These are phyloP conservation scores for Saccharomyces eubayanus DNA, from an alignment of 805 yeast species.

Conservation along the genomic window DNA sequence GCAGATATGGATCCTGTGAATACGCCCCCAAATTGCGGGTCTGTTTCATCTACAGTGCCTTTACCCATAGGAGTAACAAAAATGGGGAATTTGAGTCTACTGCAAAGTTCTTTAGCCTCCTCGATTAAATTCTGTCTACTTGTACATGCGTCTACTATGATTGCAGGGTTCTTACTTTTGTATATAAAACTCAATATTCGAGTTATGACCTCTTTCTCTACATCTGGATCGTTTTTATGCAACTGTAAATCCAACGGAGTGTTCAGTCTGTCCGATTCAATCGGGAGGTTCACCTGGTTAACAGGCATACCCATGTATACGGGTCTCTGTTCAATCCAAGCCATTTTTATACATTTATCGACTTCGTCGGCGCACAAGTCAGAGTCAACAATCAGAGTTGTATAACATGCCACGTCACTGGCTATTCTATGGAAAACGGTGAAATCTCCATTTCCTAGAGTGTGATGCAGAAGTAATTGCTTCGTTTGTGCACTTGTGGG, in stretches of 20 bases:
- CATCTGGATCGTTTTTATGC: slow-evolving; percentile 14
- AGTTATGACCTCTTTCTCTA: slow-evolving; percentile 32
- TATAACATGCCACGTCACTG: slow-evolving; percentile 43
- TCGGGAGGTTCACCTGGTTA: slow-evolving; percentile 42
- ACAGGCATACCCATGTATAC: slow-evolving; percentile 65
- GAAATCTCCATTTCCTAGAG: slow-evolving; percentile 30
- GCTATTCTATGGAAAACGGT: slow-evolving; percentile 45
- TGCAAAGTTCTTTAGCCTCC: slow-evolving; percentile 36
- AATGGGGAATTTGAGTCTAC: slow-evolving; percentile 41
- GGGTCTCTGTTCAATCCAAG: slow-evolving; percentile 49
- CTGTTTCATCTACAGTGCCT: slow-evolving; percentile 51
- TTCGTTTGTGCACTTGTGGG: slow-evolving; percentile 28
- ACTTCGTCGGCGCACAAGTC: slow-evolving; percentile 48
- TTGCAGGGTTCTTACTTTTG: slow-evolving; percentile 43
- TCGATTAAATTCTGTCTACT: slow-evolving; percentile 44
- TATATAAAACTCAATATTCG: slow-evolving; percentile 43
- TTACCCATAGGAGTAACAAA: slow-evolving; percentile 55
- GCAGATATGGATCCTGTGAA: slow-evolving; percentile 52
- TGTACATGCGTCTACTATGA: slow-evolving; percentile 58
- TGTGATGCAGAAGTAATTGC: slow-evolving; percentile 32
- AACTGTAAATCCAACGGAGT: slow-evolving; percentile 28
- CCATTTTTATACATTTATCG: slow-evolving; percentile 38
- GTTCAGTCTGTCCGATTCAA: slow-evolving; percentile 32
- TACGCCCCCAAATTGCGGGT: slow-evolving; percentile 50
- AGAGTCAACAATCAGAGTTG: slow-evolving; percentile 47